These are phyloP conservation scores for Fulvia fulva DNA, from an alignment of 2,329 filamentous ascomycete species.

Conservation along the genomic window DNA sequence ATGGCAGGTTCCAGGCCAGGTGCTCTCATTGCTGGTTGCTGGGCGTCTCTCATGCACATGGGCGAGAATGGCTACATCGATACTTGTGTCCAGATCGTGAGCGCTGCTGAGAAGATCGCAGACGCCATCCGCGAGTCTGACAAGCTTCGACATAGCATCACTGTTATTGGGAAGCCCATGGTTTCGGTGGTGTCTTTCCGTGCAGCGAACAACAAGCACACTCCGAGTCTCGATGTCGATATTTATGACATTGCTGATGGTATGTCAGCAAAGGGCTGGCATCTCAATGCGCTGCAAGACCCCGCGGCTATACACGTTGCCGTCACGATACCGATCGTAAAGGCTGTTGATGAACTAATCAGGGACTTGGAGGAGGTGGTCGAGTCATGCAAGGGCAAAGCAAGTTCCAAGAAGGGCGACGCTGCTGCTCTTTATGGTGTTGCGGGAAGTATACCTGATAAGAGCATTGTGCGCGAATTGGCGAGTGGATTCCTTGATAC, in stretches of 20 bases:
- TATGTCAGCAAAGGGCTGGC: conserved; percentile 83
- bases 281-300: conserved; percentile 88
- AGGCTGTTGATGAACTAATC: conserved; percentile 75
- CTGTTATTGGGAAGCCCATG: conserved; percentile 77
- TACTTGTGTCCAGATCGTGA: conserved; percentile 83
- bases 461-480: conserved; percentile 87
- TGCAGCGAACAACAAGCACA: conserved; percentile 38
- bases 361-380: conserved; percentile 61
- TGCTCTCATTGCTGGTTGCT: conserved; percentile 91
- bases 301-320: conserved; percentile 92
- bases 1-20: conserved; percentile 90
- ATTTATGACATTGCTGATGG: conserved; percentile 92
- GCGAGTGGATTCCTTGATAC: conserved; percentile 89
- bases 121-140: conserved; percentile 68
- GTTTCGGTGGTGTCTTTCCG: conserved; percentile 89
- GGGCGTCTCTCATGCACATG: conserved; percentile 84
- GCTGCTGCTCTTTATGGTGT: conserved; percentile 90
- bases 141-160: conserved; percentile 66
- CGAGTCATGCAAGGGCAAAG: conserved; percentile 72
- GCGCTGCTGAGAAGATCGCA: conserved; percentile 76
- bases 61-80: conserved; percentile 86
- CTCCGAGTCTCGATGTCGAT: conserved; percentile 61
- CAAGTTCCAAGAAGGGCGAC: conserved; percentile 63
- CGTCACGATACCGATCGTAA: conserved; percentile 80
- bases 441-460: conserved; percentile 90